A percentile compares a stretch with the other conserved stretches of the same genome.
phyloP scores from a whole-genome alignment of 352 stramenopile species.

The Phytophthora lateralis region DNA sequence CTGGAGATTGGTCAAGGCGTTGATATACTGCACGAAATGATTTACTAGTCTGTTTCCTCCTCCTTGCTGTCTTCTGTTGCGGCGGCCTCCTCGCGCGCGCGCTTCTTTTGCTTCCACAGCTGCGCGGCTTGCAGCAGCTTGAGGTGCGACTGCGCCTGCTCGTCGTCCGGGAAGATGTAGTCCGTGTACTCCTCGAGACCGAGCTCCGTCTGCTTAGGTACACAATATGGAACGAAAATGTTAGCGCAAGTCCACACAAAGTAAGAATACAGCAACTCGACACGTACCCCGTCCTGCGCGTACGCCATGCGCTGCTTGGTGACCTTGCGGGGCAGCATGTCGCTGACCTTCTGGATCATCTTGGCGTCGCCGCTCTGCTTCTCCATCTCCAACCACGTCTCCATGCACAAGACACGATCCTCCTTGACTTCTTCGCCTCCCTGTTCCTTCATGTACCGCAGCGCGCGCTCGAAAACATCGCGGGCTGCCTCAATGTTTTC shows the following conservation, averaged over 20 bases:
- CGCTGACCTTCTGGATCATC: slow-evolving; percentile 89
- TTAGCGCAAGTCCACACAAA: slow-evolving; percentile 24
- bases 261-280: not conserved
- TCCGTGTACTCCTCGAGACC: slow-evolving; percentile 98
- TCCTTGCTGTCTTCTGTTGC: slow-evolving; percentile 13
- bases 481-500: slow-evolving; percentile 75
- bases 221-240: slow-evolving; percentile 7
- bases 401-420: slow-evolving; percentile 96
- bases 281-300: slow-evolving; percentile 87
- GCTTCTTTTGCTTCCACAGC: slow-evolving; percentile 95
- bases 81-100: slow-evolving; percentile 53
- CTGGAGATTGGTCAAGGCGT: no score
- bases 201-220: slow-evolving; percentile 67
- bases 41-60: slow-evolving; percentile 9
- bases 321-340: slow-evolving; percentile 95
- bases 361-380: slow-evolving; percentile 63
- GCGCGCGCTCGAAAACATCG: slow-evolving; percentile 91
- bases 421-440: slow-evolving; percentile 86
- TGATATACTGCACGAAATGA: not conserved
- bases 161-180: slow-evolving; percentile 99
- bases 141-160: slow-evolving; percentile 94
- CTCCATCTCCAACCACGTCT: slow-evolving; percentile 96
- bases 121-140: slow-evolving; percentile 98
- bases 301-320: slow-evolving; percentile 97
- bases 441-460: slow-evolving; percentile 92